A percentile compares a stretch with the other conserved stretches of the same genome.
These are phyloP conservation scores for Hyphodiscus hymeniophilus DNA, from an alignment of 495 filamentous ascomycete genomes.

Conservation along the genomic window DNA sequence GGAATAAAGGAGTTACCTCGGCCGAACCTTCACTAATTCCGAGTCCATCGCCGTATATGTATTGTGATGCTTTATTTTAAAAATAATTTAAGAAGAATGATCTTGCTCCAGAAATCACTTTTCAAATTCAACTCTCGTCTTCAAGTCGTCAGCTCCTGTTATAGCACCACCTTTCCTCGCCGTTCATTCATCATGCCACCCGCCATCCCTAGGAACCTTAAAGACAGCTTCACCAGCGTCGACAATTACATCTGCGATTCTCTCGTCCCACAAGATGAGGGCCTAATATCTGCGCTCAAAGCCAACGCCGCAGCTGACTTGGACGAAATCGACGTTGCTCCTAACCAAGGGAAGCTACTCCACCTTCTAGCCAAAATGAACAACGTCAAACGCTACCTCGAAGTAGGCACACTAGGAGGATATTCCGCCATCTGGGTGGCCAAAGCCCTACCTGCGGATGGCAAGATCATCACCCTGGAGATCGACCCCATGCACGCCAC, in stretches of 20 bases:
- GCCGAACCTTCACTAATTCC: too few species aligned
- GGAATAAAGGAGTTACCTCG: too few species aligned
- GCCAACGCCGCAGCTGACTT: constrained; percentile 2
- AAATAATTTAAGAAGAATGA: too few species aligned
- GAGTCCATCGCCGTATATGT: too few species aligned
- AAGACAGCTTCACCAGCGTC: background rate
- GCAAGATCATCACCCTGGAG: constrained; percentile 15
- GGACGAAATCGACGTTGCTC: constrained; percentile 11
- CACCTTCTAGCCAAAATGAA: constrained; percentile 17
- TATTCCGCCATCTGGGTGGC: constrained; percentile 18
- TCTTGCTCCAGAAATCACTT: too few species aligned
- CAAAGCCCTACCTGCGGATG: constrained; percentile 7
- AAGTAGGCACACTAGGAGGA: constrained; percentile 16
- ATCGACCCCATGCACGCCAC: constrained; percentile 3
- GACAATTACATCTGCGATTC: constrained; percentile 3
- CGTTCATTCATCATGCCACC: too few species aligned
- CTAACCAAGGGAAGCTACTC: constrained; percentile 13
- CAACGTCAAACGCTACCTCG: constrained; percentile 8
- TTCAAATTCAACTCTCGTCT: too few species aligned
- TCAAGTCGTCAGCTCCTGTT: too few species aligned
- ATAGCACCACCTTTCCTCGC: too few species aligned
- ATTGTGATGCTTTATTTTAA: too few species aligned
- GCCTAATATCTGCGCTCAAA: constrained; percentile 4
- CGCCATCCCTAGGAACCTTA: background rate
- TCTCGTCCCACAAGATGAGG: constrained; percentile 6